Base-by-base conservation (phyloP, 768 basidiomycete species). In the Psilocybe subaeruginosa region DNA sequence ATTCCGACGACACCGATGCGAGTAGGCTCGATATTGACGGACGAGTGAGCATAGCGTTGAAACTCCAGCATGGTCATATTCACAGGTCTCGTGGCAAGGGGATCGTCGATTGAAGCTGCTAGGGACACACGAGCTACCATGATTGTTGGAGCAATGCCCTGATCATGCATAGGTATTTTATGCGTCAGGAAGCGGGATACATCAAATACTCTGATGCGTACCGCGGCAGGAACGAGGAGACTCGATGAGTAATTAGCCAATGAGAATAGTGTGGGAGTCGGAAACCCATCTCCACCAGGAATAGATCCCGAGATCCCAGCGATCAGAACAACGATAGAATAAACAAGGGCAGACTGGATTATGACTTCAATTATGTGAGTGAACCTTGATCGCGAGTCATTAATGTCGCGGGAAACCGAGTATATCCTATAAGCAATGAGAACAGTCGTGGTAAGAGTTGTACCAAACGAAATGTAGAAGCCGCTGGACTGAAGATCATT, bases 81-180 rank as follows among this genome's bases (percentile, higher is more conserved):
- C 7, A 11, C 33, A 35, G 11, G 33, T 35, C 33, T 35, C 6
- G 33, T 35, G 33, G 33, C 33, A 11, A 35, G 33, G 11, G 33
- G 33, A 3, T 35, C 33, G 11, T 35, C 33, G 1, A 35, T 35
- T 7, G 33, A 35, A 6, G 14, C 14, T 35, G 9, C 30, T 11
- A 53, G 27, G 19, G 53, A 35, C n/a, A 54, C 53, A 7, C 53
- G 53, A 27, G 53, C 53, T 8, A 41, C 53, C 53, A 54, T 35
- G 19, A 54, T 14, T 12, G 53, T 54, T 41, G 53, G 53, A 12
- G 53, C 37, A 2, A 54, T 12, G 7, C 37, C 53, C 53, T 54
- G 19, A 12, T 7, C 2, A 54, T 41, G 17, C 11, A 35, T 7
- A 7, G 7, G 11, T 6, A 4, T 7, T 35, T 35, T 23, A 23